A percentile compares a stretch with the other conserved stretches of the same genome.
Conservation (phyloP, 208 protist species). For the Leptomonas seymouri region DNA sequence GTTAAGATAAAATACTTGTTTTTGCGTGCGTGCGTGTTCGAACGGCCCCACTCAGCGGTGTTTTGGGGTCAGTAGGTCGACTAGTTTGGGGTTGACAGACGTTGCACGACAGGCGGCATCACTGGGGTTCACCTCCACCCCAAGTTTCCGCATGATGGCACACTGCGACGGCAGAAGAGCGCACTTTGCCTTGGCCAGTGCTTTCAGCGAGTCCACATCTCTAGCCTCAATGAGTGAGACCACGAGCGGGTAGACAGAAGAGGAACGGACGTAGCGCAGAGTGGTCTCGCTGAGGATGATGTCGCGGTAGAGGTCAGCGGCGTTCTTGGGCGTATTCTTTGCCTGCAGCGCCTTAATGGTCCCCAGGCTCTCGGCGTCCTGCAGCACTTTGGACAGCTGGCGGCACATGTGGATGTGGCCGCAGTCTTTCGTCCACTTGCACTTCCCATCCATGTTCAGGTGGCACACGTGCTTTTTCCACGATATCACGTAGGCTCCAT, state of each 20-base stretch:
- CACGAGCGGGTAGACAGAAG: slow-evolving; percentile 32
- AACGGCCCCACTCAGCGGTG: slow-evolving; percentile 1
- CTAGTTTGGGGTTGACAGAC: slow-evolving; percentile 27
- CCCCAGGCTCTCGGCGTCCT: slow-evolving; percentile 30
- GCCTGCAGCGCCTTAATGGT: slow-evolving; percentile 37
- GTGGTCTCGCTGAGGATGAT: slow-evolving; percentile 37
- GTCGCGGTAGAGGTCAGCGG: slow-evolving; percentile 28
- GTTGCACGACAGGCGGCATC: slow-evolving; percentile 2
- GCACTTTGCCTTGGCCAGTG: slow-evolving; percentile 32
- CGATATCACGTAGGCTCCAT: slow-evolving; percentile 38
- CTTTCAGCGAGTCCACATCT: slow-evolving; percentile 31
- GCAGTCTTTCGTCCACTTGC: slow-evolving; percentile 76
- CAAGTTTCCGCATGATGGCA: slow-evolving; percentile 10
- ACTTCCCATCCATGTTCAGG: slow-evolving; percentile 46
- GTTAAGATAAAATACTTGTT: background rate
- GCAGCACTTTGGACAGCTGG: slow-evolving; percentile 32
- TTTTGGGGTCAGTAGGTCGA: slow-evolving; percentile 13
- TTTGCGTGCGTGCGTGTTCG: background rate
- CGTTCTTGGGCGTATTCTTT: slow-evolving; percentile 20
- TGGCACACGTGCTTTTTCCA: slow-evolving; percentile 51
- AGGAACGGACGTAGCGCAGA: slow-evolving; percentile 35
- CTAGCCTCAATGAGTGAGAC: slow-evolving; percentile 31
- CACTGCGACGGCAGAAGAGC: slow-evolving; percentile 19
- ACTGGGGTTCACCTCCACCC: slow-evolving; percentile 6
- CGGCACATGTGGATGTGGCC: slow-evolving; percentile 62